phyloP scores from a whole-genome alignment of 768 basidiomycete species.

The Naganishia randhawae region DNA sequence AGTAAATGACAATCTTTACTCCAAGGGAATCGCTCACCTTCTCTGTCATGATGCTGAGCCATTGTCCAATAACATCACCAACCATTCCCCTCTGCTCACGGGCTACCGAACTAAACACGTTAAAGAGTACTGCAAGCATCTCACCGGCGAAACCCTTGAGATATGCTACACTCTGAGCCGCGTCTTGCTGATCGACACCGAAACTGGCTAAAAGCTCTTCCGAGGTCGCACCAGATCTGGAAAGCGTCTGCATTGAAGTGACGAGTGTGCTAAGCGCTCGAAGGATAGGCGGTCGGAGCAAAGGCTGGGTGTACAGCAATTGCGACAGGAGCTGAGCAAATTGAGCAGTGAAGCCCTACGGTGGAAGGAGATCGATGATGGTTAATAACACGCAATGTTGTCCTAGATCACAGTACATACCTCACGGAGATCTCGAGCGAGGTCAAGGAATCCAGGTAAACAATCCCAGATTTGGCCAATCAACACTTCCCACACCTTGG shows the following conservation, averaged over 20 bases:
- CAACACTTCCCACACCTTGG: conserved; percentile 91
- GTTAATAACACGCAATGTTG: neutral
- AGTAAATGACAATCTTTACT: neutral
- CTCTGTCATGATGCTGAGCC: conserved; percentile 74
- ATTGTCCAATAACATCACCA: conserved; percentile 81
- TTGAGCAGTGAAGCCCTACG: conserved; percentile 65
- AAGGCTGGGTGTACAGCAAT: conserved; percentile 81
- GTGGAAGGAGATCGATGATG: neutral
- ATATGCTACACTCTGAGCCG: conserved; percentile 65
- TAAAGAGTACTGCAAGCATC: conserved; percentile 92
- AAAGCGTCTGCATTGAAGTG: conserved; percentile 66
- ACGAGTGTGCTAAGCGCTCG: conserved; percentile 75
- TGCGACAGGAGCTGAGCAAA: conserved; percentile 90
- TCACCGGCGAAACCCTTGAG: conserved; percentile 75
- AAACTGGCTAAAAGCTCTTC: conserved; percentile 52
- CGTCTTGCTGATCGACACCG: conserved; percentile 61
- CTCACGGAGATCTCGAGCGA: conserved; percentile 67
- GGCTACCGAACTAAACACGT: conserved; percentile 84
- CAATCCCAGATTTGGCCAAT: conserved; percentile 92
- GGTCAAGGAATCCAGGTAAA: conserved; percentile 83
- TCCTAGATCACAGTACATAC: conserved; percentile 51
- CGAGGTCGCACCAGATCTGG: conserved; percentile 53
- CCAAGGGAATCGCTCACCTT: conserved; percentile 54
- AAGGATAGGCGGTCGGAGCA: conserved; percentile 75
- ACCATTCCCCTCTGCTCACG: conserved; percentile 70